Evolutionary conservation across 2,329 filamentous ascomycete species (phyloP), one percentile per base, ranked within the genome.

Genomic region (Pyrenophora graminea): DNA sequence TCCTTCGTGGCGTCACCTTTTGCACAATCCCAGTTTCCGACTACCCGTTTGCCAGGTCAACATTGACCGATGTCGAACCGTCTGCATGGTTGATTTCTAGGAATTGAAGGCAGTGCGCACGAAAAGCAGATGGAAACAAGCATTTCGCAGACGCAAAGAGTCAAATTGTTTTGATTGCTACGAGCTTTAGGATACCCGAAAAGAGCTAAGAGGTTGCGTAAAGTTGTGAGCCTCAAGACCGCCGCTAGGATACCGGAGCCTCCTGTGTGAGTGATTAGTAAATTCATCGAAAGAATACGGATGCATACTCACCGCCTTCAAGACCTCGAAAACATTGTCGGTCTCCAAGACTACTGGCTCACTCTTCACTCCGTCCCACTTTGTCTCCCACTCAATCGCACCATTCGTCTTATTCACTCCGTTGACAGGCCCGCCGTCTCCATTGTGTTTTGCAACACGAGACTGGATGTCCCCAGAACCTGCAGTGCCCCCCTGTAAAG

Each of bases 301-400:
- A 12, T 12, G 1, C 19, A 15, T 33, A 15, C 55, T 49, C 39
- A 48, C 55, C 27, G 25, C 45, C 49, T 58, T 55, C 41, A 58
- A 25, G 1, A 45, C 48, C 21, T 58, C 45, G 10, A 45, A 58
- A 15, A 34, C 17, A 12, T 58, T 58, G 5, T 46, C 45, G 2
- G 39, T 46, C 4, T 45, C 45, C 30, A 52, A 25, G 1, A 40
- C 51, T 3, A 55, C 40, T 2, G 38, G 42, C 25, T 53, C 32
- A 2, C 39, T 21, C 50, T 52, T 45, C 15, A 45, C 44, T 2
- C 54, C 59, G 31, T 52, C 39, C 59, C 56, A 59, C 27, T 61
- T 61, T 15, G 34, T 41, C 30, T 59, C 56, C 59, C 59, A 59
- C 37, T 52, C 44, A 4, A 55, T 23, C 19, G 19, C 13, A 3